Evolutionary conservation across 768 basidiomycete species (phyloP), one percentile per base, ranked within the genome.

Genomic region (Holtermanniella nyarrowii): DNA sequence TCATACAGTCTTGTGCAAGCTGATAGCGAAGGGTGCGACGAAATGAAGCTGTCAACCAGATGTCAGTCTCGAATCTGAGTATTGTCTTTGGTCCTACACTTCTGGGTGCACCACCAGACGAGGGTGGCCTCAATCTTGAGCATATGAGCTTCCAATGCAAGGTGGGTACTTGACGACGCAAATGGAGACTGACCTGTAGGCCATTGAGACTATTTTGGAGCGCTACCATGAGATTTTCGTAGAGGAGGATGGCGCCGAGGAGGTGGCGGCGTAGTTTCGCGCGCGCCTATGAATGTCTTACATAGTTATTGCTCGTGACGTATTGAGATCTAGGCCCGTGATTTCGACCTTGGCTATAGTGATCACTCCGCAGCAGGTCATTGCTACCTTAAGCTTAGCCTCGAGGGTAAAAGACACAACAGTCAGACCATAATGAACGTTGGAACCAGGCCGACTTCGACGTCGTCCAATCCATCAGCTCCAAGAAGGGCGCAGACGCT

Each of bases 61-160:
- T 97, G 93, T 82, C 85, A 3, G 82, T 85, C 56, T 84, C 86
- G 59, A 97, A 97, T 72, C 74, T 99, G 23, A 83, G 88, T 4
- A 95, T 97, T 62, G 88, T 99, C 18, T 97, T 99, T 72, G 95
- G 95, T 3, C 95, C 91, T n/a, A 97, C 93, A 3, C 75, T 99
- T 20, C 85, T 96, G 62, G 84, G 89, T n/a, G 75, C 79, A 40
- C 78, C 82, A 3, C 73, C 75, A 21, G 60, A 64, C 42, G 66
- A 69, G 48, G 70, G 68, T 0, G 72, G 69, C 10, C 48, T 65
- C 25, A 72, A 73, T 45, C 57, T 76, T 7, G 71, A 73, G 44
- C 75, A 77, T 52, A 75, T 74, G 73, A 65, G 69, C 46, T 76
- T 65, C 62, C 75, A 77, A 57, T 73, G 74, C 62, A 74, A 73